Conservation (phyloP, 192 early-diverging fungal genomes). For the Entomortierella beljakovae region DNA sequence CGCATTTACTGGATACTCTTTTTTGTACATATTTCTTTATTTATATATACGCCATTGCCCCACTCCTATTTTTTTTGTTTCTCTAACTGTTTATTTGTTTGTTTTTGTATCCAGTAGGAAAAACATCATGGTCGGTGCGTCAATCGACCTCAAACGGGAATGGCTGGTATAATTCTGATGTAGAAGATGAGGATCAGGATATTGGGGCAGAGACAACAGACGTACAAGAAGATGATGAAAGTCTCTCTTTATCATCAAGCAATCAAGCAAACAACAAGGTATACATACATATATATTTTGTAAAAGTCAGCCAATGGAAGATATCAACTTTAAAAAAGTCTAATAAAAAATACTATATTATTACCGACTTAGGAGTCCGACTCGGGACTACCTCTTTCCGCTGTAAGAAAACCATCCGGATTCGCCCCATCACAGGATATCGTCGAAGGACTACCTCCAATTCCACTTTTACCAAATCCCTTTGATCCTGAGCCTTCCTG, state of each 20-base stretch:
- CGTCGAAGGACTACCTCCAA: conserved; percentile 49
- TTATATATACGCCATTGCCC: too few relatives aligned
- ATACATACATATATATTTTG: not conserved
- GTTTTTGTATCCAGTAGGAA: not conserved
- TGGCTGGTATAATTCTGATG: conserved; percentile 54
- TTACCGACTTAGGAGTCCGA: conserved; percentile 28
- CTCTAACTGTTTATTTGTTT: not conserved
- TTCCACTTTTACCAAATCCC: conserved; percentile 37
- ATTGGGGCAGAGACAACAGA: conserved; percentile 17
- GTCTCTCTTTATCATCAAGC: conserved; percentile 54
- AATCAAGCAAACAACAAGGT: conserved; percentile 21
- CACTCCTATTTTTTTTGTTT: not conserved
- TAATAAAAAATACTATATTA: not conserved
- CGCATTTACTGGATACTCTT: too few relatives aligned
- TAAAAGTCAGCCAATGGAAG: too few relatives aligned
- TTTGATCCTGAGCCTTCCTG: conserved; percentile 54
- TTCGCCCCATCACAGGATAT: conserved; percentile 51
- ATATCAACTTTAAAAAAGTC: too few relatives aligned
- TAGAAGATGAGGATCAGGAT: conserved; percentile 45
- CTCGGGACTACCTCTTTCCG: conserved; percentile 36
- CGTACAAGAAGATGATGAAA: conserved; percentile 27
- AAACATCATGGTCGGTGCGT: conserved; percentile 42
- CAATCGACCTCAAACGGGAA: conserved; percentile 50
- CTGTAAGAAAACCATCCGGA: conserved; percentile 47
- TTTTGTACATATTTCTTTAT: not conserved